Conservation (phyloP, 2,329 filamentous ascomycete species). For the Xylariaceae sp. region DNA sequence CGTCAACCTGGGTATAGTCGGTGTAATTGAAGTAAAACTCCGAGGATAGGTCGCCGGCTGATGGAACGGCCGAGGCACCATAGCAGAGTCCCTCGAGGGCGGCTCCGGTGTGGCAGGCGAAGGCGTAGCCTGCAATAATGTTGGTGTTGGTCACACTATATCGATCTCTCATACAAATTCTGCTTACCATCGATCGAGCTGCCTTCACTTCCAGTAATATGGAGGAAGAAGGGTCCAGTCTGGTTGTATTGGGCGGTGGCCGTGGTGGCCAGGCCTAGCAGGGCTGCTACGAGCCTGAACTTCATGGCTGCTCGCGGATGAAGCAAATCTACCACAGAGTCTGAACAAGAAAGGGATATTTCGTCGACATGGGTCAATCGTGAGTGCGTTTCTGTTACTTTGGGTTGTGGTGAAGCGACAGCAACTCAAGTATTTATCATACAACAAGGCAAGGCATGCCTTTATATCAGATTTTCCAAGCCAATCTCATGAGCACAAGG, state of each 20-base stretch:
- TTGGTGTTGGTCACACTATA: neutral
- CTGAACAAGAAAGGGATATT: conserved; percentile 1
- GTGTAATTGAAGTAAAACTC: conserved; percentile 33
- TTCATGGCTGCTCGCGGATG: conserved; percentile 22
- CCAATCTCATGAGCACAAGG: too few relatives aligned
- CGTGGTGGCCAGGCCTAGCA: conserved; percentile 24
- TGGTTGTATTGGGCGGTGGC: conserved; percentile 28
- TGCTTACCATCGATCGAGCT: conserved; percentile 24
- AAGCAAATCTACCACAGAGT: too few relatives aligned
- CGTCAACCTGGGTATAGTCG: conserved; percentile 8
- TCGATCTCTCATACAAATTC: neutral
- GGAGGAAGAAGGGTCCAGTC: conserved; percentile 30
- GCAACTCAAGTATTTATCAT: neutral
- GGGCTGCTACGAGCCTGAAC: conserved; percentile 19
- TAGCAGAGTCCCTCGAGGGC: conserved; percentile 31
- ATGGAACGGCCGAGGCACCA: conserved; percentile 7
- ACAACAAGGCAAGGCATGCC: neutral
- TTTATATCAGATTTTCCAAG: neutral
- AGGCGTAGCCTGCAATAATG: conserved; percentile 22
- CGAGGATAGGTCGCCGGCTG: conserved; percentile 7
- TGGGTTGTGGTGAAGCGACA: too few relatives aligned
- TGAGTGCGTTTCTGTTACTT: neutral
- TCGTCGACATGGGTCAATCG: too few relatives aligned
- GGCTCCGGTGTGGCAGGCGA: conserved; percentile 31
- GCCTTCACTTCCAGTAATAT: conserved; percentile 24